Conservation (phyloP, 1,284 basidiomycete species). For the Schizophyllum amplum region DNA sequence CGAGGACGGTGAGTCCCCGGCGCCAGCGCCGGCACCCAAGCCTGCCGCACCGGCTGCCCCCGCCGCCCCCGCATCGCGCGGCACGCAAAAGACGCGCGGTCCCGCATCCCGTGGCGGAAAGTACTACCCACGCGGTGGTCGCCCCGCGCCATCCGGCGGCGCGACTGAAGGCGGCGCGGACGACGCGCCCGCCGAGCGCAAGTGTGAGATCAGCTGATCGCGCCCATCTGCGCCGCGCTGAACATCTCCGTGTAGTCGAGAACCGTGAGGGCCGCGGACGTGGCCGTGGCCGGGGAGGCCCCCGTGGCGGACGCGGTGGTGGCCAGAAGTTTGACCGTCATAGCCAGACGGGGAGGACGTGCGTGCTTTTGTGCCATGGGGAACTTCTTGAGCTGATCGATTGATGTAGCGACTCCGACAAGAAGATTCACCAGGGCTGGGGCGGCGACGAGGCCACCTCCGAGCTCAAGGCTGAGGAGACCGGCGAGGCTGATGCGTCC, state of each 20-base stretch:
- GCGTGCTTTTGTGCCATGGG: slow-evolving; percentile 20
- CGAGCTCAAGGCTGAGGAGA: slow-evolving; percentile 73
- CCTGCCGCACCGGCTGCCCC: slow-evolving; percentile 34
- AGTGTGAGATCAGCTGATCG: slow-evolving; percentile 33
- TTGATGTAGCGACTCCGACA: slow-evolving; percentile 71
- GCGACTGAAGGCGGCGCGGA: slow-evolving; percentile 32
- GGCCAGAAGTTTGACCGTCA: slow-evolving; percentile 76
- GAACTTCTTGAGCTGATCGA: slow-evolving; percentile 6
- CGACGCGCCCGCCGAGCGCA: slow-evolving; percentile 45
- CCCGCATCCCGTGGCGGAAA: slow-evolving; percentile 65
- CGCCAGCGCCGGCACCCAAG: slow-evolving; percentile 26
- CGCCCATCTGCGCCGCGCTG: slow-evolving; percentile 9
- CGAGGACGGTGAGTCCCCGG: slow-evolving; percentile 30
- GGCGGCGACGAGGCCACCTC: slow-evolving; percentile 78
- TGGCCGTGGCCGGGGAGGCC: slow-evolving; percentile 39
- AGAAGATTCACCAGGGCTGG: slow-evolving; percentile 90
- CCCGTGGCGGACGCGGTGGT: slow-evolving; percentile 42
- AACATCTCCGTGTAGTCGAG: slow-evolving; percentile 33
- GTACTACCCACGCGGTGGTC: slow-evolving; percentile 58
- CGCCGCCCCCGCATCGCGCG: slow-evolving; percentile 28
- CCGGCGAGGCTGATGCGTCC: slow-evolving; percentile 50
- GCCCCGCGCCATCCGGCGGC: slow-evolving; percentile 21
- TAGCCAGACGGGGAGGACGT: slow-evolving; percentile 77
- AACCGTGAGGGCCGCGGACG: slow-evolving; percentile 27
- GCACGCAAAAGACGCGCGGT: slow-evolving; percentile 37